A percentile compares a stretch with the other conserved stretches of the same genome.
Evolutionary conservation across 495 filamentous ascomycete genomes (phyloP).

Genomic region (Tuber borchii): DNA sequence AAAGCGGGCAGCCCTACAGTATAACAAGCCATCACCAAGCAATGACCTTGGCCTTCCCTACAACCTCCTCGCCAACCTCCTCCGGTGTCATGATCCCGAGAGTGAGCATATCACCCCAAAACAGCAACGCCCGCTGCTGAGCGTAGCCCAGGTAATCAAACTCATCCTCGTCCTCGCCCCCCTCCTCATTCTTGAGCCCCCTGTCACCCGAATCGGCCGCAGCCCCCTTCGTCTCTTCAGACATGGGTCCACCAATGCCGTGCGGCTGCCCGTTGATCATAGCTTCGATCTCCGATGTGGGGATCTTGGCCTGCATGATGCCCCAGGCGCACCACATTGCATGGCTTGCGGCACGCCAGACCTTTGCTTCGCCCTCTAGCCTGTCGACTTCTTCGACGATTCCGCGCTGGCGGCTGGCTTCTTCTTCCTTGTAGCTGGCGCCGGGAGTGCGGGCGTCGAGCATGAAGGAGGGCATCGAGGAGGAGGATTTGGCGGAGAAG

Average conservation of each 20-base stretch:
- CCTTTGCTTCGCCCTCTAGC: constrained; percentile 65
- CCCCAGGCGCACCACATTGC: constrained; percentile 96
- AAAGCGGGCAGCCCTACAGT: background rate
- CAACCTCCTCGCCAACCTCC: constrained; percentile 59
- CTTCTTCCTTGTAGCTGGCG: constrained; percentile 53
- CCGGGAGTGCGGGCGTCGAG: constrained; percentile 61
- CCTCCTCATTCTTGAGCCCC: background rate
- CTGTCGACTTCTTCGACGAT: constrained; percentile 58
- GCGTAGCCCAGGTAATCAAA: constrained; percentile 93
- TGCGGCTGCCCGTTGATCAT: constrained; percentile 9
- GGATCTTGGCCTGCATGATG: constrained; percentile 81
- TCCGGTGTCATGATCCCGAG: constrained; percentile 60
- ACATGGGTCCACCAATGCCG: background rate
- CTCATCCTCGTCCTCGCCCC: constrained; percentile 54
- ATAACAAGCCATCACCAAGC: constrained; percentile 11
- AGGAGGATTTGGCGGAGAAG: background rate
- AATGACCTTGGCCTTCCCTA: constrained; percentile 21
- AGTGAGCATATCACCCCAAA: constrained; percentile 78
- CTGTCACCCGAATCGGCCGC: constrained; percentile 12
- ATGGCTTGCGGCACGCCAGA: constrained; percentile 81
- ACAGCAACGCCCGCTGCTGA: constrained; percentile 82
- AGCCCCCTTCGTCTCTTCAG: constrained; percentile 11
- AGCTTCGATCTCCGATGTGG: background rate
- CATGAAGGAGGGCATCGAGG: constrained; percentile 50
- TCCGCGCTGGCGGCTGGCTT: constrained; percentile 54